Base-by-base conservation (phyloP, 257 asterid species). In the Eucommia ulmoides region DNA sequence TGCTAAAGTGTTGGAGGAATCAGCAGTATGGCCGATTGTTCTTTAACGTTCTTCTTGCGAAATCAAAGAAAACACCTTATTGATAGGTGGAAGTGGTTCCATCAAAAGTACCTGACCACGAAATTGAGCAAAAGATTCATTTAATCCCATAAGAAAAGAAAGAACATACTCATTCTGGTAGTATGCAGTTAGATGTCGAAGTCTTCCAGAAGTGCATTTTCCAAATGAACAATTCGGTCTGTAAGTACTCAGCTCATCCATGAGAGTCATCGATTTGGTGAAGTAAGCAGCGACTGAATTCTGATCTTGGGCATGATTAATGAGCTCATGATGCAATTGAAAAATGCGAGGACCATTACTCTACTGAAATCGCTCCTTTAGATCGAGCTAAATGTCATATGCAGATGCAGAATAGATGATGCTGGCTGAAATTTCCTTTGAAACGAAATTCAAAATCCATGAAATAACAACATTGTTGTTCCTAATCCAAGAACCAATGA, bases 391-490 rank as follows among this genome's bases (percentile, higher is more conserved):
- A 24, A 49, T 16, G 6, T 22, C 38, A 22, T 20, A 7, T 12
- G 53, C 33, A 0, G 38, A 49, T n/a, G 3, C 23, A 49, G 33
- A 4, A n/a, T 2, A 49, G 2, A 23, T 20, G 4, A 49, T 23
- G 9, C 53, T 49, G 6, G 53, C 21, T 2, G 38, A 49, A 7
- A 21, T 49, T 4, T 49, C 38, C 19, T 49, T 49, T 3, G 33
- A 21, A 2, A 49, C 53, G 0, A 20, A 49, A 49, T 49, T 49
- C 17, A 49, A 22, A 15, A 49, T 49, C 53, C 1, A 23, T 3
- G 53, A 49, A 10, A 49, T 49, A 16, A 23, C 35, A 15, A 49
- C n/a, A 15, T 23, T 49, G 7, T 49, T 49, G 35, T 49, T 23
- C 11, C 53, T 8, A 21, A 23, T 49, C 38, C 53, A 49, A 23